phyloP scores from a whole-genome alignment of 1,284 basidiomycete species.

The Pseudozyma thailandica region DNA sequence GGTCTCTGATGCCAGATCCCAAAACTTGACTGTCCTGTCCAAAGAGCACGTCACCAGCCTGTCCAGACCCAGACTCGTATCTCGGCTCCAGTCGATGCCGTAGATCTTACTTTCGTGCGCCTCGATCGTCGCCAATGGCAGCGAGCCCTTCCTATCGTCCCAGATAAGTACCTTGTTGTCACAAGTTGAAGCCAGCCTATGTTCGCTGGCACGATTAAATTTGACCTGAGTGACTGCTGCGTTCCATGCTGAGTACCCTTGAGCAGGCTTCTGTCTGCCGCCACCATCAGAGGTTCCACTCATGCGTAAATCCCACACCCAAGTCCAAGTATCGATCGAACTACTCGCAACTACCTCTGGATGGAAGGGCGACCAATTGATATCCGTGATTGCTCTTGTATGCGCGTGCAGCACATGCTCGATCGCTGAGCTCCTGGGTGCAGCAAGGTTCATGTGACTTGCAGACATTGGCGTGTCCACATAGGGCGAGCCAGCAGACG shows the following conservation, averaged over 20 bases:
- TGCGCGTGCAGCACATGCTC: conserved; percentile 64
- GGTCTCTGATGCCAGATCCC: conserved; percentile 53
- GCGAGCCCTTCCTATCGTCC: conserved; percentile 64
- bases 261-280: conserved; percentile 50
- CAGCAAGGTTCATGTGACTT: conserved; percentile 15
- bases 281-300: conserved; percentile 24
- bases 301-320: conserved; percentile 66
- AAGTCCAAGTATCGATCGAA: conserved; percentile 67
- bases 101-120: conserved; percentile 66
- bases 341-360: conserved; percentile 64
- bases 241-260: conserved; percentile 66
- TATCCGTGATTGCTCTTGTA: conserved; percentile 66
- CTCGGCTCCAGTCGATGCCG: conserved; percentile 65
- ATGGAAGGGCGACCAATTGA: conserved; percentile 67
- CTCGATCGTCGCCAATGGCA: conserved; percentile 58
- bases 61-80: conserved; percentile 56
- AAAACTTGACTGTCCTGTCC: conserved; percentile 66
- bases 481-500: conserved; percentile 22
- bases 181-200: conserved; percentile 57
- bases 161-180: conserved; percentile 66
- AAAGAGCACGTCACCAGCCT: conserved; percentile 65
- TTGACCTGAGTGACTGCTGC: conserved; percentile 66
- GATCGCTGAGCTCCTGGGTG: conserved; percentile 50
- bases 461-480: conserved; percentile 26
- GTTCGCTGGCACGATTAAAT: conserved; percentile 53